phyloP scores from a whole-genome alignment of 202 grass and related monocot species.

The Setaria viridis region DNA sequence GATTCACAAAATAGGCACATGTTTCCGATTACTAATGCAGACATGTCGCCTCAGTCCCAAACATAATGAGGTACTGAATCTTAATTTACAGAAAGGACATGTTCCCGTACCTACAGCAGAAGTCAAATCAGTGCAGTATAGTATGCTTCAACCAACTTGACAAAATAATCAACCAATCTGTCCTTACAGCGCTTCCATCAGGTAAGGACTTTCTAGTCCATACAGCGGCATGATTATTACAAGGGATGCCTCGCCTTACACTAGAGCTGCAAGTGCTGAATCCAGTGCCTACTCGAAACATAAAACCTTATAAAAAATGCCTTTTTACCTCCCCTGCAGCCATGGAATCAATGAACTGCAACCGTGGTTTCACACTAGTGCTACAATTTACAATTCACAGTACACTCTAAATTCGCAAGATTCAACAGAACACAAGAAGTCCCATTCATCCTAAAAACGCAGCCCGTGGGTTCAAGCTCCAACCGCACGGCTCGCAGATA shows the following conservation, averaged over 20 bases:
- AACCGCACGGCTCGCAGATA: constrained; percentile 6
- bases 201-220: not conserved
- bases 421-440: constrained; percentile 4
- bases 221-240: not conserved
- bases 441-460: not conserved
- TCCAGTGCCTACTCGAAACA: constrained; percentile 4
- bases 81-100: not conserved
- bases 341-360: not conserved
- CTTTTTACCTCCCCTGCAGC: not conserved
- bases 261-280: not conserved
- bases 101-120: not conserved
- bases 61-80: not conserved
- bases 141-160: constrained; percentile 7
- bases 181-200: not conserved
- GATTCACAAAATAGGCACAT: constrained; percentile 4
- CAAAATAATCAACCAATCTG: not conserved
- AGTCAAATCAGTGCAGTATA: not conserved
- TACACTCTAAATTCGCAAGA: constrained; percentile 5
- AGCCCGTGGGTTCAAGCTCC: not conserved
- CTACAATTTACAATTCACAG: not conserved
- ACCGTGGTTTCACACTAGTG: not conserved
- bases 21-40: not conserved
- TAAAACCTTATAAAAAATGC: not conserved
- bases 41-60: not conserved
- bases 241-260: not conserved